Evolutionary conservation across 169 alveolate species (phyloP).

Genomic region (Plasmodium relictum): DNA sequence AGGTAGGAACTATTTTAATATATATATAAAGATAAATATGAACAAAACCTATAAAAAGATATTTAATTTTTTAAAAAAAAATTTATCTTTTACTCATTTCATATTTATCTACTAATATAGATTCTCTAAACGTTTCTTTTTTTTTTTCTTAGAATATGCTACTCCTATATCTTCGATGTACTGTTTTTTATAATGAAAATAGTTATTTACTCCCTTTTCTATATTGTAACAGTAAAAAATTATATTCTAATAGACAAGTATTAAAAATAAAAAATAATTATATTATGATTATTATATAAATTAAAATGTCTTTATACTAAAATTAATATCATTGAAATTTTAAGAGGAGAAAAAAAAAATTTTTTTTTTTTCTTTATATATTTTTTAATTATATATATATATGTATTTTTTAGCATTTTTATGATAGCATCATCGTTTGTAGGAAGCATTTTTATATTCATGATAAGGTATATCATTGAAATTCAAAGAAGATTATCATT

Average conservation of each 20-base stretch:
- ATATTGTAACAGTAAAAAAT: constrained; percentile 57
- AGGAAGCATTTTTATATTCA: constrained; percentile 69
- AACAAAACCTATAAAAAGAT: neutral
- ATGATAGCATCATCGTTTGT: constrained; percentile 69
- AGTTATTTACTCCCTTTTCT: constrained; percentile 62
- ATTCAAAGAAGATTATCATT: constrained; percentile 70
- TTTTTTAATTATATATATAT: neutral
- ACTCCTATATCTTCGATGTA: constrained; percentile 53
- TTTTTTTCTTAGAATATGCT: constrained; percentile 38
- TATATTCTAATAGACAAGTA: constrained; percentile 77
- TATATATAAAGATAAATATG: neutral
- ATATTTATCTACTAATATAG: neutral
- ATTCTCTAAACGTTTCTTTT: neutral
- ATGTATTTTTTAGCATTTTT: constrained; percentile 40
- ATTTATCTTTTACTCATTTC: too few species aligned
- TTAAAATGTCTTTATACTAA: neutral
- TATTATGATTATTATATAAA: neutral
- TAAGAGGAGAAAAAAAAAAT: neutral
- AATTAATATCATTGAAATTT: constrained; percentile 6
- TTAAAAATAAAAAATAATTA: constrained; percentile 4
- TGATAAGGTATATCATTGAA: constrained; percentile 73
- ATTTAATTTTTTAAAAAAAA: neutral
- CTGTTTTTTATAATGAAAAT: constrained; percentile 59
- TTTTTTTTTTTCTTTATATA: neutral
- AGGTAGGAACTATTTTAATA: constrained; percentile 26